phyloP scores from a whole-genome alignment of 2,329 filamentous ascomycete species.

The Massarina eburnea region DNA sequence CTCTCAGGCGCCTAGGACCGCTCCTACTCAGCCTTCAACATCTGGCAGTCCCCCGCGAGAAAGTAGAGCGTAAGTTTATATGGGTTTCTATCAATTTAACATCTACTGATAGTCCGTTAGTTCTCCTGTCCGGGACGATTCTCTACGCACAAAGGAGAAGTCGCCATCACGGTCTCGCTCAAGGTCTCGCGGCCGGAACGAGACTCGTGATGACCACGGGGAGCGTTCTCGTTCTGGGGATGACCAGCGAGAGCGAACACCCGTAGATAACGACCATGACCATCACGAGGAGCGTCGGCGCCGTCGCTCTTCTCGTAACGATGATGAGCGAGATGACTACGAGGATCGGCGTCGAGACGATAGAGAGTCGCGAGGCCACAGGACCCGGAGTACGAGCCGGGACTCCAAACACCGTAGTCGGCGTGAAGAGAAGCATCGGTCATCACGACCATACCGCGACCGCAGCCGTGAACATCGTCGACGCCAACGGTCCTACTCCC shows the following conservation, averaged over 20 bases:
- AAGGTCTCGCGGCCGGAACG: conserved; percentile 37
- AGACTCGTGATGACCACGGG: conserved; percentile 14
- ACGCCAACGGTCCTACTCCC: conserved; percentile 47
- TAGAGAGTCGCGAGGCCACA: conserved; percentile 54
- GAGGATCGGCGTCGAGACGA: conserved; percentile 44
- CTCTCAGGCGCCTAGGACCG: conserved; percentile 22
- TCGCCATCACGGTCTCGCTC: conserved; percentile 47
- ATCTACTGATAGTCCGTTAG: conserved; percentile 15
- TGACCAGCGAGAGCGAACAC: conserved; percentile 56
- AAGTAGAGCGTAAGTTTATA: conserved; percentile 32
- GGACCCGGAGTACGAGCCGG: conserved; percentile 67
- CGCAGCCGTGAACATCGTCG: conserved; percentile 48
- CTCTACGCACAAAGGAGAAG: conserved; percentile 35
- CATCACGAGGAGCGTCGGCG: conserved; percentile 48
- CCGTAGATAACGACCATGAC: conserved; percentile 33
- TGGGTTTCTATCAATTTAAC: neutral
- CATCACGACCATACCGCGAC: conserved; percentile 51
- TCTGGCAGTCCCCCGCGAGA: conserved; percentile 28
- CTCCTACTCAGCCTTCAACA: conserved; percentile 21
- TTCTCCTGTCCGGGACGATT: conserved; percentile 39
- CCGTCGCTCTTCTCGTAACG: conserved; percentile 50
- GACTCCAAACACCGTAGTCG: conserved; percentile 63
- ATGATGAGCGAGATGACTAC: conserved; percentile 37
- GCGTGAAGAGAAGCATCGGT: conserved; percentile 46
- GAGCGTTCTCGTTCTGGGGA: conserved; percentile 42